Conservation (phyloP, 352 stramenopile species). For the Phytophthora pinifolia region DNA sequence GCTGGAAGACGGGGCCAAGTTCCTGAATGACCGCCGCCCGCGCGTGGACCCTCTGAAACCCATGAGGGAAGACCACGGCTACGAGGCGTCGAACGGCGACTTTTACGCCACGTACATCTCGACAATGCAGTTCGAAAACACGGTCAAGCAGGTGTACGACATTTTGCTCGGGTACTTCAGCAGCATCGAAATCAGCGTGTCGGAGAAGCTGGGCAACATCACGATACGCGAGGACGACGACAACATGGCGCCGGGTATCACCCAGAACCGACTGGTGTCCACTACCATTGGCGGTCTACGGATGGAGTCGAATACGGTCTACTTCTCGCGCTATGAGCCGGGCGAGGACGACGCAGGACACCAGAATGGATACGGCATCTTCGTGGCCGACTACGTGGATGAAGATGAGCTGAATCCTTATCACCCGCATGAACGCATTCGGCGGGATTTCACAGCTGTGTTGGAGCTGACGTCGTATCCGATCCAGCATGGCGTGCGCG, state of each 20-base stretch:
- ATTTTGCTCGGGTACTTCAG: constrained; percentile 35
- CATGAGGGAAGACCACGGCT: constrained; percentile 38
- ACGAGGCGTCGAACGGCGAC: constrained; percentile 30
- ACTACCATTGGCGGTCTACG: constrained; percentile 26
- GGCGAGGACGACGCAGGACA: constrained; percentile 11
- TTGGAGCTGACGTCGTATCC: constrained; percentile 32
- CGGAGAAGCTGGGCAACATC: constrained; percentile 48
- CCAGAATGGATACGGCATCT: constrained; percentile 33
- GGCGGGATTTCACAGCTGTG: constrained; percentile 39
- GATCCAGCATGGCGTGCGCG: constrained; percentile 23
- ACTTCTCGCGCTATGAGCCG: constrained; percentile 38
- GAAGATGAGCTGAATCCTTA: constrained; percentile 52
- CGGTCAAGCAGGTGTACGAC: constrained; percentile 55
- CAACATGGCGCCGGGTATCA: constrained; percentile 30
- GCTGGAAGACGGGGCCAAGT: constrained; percentile 28
- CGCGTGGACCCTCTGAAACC: constrained; percentile 31
- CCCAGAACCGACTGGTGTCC: constrained; percentile 43
- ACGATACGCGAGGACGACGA: constrained; percentile 52
- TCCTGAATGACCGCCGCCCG: constrained; percentile 26
- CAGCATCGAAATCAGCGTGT: constrained; percentile 55
- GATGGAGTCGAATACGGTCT: constrained; percentile 47
- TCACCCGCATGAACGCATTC: constrained; percentile 35
- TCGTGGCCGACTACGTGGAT: constrained; percentile 50
- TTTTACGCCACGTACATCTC: constrained; percentile 30
- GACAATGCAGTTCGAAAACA: constrained; percentile 37